A percentile compares a stretch with the other conserved stretches of the same genome.
phyloP scores from a whole-genome alignment of 2,329 filamentous ascomycete species.

The Lojkania enalia region DNA sequence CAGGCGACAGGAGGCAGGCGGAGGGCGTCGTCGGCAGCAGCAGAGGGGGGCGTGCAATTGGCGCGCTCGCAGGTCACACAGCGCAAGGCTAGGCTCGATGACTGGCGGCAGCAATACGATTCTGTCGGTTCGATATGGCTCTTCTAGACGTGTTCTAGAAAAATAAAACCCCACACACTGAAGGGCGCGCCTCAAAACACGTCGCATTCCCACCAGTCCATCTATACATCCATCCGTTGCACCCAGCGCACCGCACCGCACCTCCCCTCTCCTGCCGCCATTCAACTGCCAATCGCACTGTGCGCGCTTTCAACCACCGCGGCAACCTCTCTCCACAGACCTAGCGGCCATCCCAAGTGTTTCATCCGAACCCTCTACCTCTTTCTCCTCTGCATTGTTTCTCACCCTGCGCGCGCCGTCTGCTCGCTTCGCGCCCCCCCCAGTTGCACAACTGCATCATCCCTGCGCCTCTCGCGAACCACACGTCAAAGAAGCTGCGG shows the following conservation, averaged over 20 bases:
- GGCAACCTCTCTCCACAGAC: neutral
- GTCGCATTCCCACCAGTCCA: neutral
- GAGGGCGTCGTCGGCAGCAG: too few relatives aligned
- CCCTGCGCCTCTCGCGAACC: conserved; percentile 41
- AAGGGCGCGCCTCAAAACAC: neutral
- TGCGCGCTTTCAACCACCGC: neutral
- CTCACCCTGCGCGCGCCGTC: conserved; percentile 4
- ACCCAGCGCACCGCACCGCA: neutral
- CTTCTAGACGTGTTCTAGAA: conserved; percentile 14
- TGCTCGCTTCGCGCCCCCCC: conserved; percentile 32
- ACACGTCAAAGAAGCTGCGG: conserved; percentile 45
- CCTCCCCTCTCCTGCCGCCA: conserved; percentile 3
- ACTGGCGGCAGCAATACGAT: neutral
- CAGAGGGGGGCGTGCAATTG: too few relatives aligned
- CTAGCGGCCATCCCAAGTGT: neutral
- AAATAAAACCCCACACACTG: conserved; percentile 2
- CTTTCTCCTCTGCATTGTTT: neutral
- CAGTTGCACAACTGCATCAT: conserved; percentile 36
- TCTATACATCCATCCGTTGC: too few relatives aligned
- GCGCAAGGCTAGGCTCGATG: neutral
- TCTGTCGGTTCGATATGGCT: conserved; percentile 3
- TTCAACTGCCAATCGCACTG: neutral
- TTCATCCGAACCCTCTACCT: neutral
- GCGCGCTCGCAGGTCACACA: too few relatives aligned
- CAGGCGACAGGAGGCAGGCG: too few relatives aligned